Base-by-base conservation (phyloP, 768 basidiomycete genomes). In the Harrya chromipes region DNA sequence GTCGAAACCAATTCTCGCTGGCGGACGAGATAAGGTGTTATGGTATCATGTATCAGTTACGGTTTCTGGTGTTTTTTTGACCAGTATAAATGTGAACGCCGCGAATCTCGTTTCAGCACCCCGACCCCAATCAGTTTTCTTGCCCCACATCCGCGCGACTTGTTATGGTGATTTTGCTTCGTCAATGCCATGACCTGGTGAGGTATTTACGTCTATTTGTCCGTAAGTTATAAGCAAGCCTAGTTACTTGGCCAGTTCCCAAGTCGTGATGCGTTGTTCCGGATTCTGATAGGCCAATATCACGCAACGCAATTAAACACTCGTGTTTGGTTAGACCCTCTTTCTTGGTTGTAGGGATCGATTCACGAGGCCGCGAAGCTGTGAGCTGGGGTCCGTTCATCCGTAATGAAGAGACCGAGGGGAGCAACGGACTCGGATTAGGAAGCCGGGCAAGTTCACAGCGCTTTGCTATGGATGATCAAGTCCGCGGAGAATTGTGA, bases 401-500 rank as follows among this genome's bases (percentile, higher is more conserved):
- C 56, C 61, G 64, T 46, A 56, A 54, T 57, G 59, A 59, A 64
- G n/a, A 16, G 59, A 43, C 33, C 36, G 50, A 35, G 47, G 44
- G 51, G 38, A 38, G 44, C 17, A 39, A 47, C 43, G 54, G 39
- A 47, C 41, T 42, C 46, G 46, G 50, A 36, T 20, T 40, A 44
- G 57, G 54, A 56, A 57, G 49, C 47, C 41, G 35, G 31, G 4
- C 53, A 49, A 34, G 50, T 54, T 53, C 46, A 52, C 51, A 50
- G 61, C 42, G 54, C 29, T 34, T 47, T 29, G 47, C 13, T 29
- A 43, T 27, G 26, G 36, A 49, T 39, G 46, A 7, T 14, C 41
- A 65, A 58, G 62, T 66, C 64, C 64, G 64, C 64, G 64, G 64
- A 64, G 53, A 9, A 20, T 39, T 26, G 47, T 47, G 43, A 45